A percentile compares a stretch with the other conserved stretches of the same genome.
phyloP scores from a whole-genome alignment of 2,329 filamentous ascomycete genomes.

The Xylariaceae sp. region DNA sequence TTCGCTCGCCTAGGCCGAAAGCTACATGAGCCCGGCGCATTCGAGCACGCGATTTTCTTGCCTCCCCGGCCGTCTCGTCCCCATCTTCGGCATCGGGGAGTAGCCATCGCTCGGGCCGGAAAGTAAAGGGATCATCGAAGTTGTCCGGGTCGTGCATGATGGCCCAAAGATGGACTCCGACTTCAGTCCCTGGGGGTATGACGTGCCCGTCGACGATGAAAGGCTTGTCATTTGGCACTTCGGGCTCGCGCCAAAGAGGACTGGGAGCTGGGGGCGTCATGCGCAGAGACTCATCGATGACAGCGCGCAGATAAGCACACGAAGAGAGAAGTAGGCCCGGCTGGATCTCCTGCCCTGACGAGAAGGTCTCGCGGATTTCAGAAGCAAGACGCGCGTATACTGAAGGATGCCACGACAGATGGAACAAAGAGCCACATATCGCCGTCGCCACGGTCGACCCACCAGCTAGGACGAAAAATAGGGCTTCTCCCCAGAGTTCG shows the following conservation, averaged over 20 bases:
- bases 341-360: conserved; percentile 5
- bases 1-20: conserved; percentile 4
- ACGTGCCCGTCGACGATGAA: conserved; percentile 5
- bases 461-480: neutral
- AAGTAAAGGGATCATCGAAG: conserved; percentile 11
- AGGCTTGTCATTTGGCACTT: neutral
- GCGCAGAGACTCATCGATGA: conserved; percentile 11
- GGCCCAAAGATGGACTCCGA: conserved; percentile 11
- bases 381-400: conserved; percentile 6
- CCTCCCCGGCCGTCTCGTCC: neutral
- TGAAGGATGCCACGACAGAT: neutral
- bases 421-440: neutral
- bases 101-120: conserved; percentile 15
- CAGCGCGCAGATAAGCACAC: conserved; percentile 14
- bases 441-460: neutral
- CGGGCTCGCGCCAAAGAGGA: conserved; percentile 10
- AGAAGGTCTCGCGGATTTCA: conserved; percentile 13
- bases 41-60: neutral
- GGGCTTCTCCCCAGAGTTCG: conserved; percentile 5
- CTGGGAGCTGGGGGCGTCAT: conserved; percentile 10
- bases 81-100: neutral
- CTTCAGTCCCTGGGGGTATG: conserved; percentile 11
- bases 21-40: neutral
- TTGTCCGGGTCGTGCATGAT: conserved; percentile 10
- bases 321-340: conserved; percentile 5